Base-by-base conservation (phyloP, 495 filamentous ascomycete species). In the Letharia lupina region DNA sequence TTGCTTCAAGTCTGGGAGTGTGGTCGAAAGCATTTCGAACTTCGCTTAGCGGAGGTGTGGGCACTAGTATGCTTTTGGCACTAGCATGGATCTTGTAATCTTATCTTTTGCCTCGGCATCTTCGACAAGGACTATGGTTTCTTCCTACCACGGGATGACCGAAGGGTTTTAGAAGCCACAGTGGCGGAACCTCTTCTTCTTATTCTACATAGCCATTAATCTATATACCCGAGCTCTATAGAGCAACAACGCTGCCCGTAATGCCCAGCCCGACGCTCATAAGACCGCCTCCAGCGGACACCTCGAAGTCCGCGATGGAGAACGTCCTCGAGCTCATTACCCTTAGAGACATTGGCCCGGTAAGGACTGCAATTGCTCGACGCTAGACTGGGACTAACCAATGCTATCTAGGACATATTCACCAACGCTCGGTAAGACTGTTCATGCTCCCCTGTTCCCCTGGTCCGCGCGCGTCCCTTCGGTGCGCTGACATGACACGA, bases 271-370 rank as follows among this genome's bases (percentile, higher is more conserved):
- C 71, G n/a, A 96, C 93, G 2, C 81, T 98, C 56, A 86, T 95
- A 62, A 82, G 86, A 67, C 87, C 90, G 41, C 91, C 90, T 57
- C 85, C 87, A 41, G 75, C 84, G 61, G 86, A 94, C 75, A 76
- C 83, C 33, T 83, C 84, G 72, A 89, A 90, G 70, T 86, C 91
- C 12, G 78, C 84, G 8, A 93, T 98, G 69, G 94, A 98, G 79
- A 93, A 93, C 76, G 84, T 88, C 31, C 81, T 97, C 37, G 90
- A 96, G 72, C 80, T 98, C 71, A 93, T 89, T 4, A 85, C 88
- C 35, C 77, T 97, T 48, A 76, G 82, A 67, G 89, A 91, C 70
- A 86, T 98, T 72, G 89, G 89, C 45, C 90, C 89, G 61, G 89
- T 91, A 81, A 70, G 83, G 76, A 35, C 45, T 41, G 37, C 41